Conservation (phyloP, 2,329 filamentous ascomycete genomes). For the Xylariales sp. region DNA sequence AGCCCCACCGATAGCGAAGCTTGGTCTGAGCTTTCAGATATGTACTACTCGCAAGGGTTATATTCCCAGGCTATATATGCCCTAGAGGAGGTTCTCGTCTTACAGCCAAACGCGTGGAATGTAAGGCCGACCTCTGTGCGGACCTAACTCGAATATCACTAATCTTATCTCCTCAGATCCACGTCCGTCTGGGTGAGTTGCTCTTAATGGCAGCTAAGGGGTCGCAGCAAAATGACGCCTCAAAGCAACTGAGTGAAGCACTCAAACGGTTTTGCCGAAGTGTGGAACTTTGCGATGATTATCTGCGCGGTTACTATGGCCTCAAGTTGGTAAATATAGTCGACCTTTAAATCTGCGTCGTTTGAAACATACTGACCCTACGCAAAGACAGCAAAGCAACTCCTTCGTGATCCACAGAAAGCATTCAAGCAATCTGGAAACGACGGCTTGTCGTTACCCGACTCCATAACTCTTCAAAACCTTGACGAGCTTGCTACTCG, state of each 20-base stretch:
- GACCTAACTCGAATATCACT: conserved; percentile 19
- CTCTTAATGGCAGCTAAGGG: conserved; percentile 63
- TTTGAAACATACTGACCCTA: conserved; percentile 18
- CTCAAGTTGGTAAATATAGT: conserved; percentile 63
- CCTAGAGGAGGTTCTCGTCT: conserved; percentile 82
- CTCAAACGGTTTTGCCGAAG: conserved; percentile 84
- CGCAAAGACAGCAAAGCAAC: conserved; percentile 42
- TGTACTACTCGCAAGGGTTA: conserved; percentile 76
- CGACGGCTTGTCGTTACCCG: conserved; percentile 50
- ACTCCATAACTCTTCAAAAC: conserved; percentile 55
- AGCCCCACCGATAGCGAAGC: conserved; percentile 87
- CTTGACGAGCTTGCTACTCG: conserved; percentile 68
- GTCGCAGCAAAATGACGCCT: conserved; percentile 33
- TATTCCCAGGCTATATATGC: conserved; percentile 82
- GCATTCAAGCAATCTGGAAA: conserved; percentile 40
- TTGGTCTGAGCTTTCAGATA: conserved; percentile 85
- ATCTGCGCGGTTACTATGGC: conserved; percentile 88
- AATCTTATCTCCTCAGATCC: conserved; percentile 54
- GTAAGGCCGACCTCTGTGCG: conserved; percentile 42
- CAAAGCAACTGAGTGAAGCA: conserved; percentile 62
- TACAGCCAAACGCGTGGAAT: conserved; percentile 93
- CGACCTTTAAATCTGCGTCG: neutral
- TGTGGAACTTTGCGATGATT: conserved; percentile 89
- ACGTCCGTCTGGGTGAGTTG: conserved; percentile 81
- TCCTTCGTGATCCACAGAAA: conserved; percentile 41